Conservation (phyloP, 2,329 filamentous ascomycete genomes). For the Hymenoscyphus albidus region DNA sequence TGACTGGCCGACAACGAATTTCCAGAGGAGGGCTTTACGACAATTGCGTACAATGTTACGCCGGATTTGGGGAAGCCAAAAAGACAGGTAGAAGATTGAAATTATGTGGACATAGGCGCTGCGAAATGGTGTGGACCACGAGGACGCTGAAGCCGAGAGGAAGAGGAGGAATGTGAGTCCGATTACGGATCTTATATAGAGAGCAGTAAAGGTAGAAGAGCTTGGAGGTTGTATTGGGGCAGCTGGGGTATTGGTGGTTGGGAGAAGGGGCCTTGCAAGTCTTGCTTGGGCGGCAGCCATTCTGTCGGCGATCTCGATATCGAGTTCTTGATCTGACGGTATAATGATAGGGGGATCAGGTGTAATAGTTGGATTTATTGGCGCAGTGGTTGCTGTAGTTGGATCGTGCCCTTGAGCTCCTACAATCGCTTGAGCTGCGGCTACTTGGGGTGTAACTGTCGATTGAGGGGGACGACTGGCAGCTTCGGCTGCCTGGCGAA, state of each 20-base stretch:
- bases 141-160: conserved; percentile 54
- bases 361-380: background rate
- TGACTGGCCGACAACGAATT: conserved; percentile 83
- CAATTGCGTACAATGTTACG: conserved; percentile 90
- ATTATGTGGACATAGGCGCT: conserved; percentile 59
- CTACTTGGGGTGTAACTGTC: conserved; percentile 28
- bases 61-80: conserved; percentile 89
- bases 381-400: background rate
- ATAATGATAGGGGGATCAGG: conserved; percentile 49
- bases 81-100: conserved; percentile 74
- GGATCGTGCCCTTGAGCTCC: conserved; percentile 27
- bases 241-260: conserved; percentile 32
- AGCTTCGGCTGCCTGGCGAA: conserved; percentile 26
- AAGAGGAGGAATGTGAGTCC: conserved; percentile 53
- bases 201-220: conserved; percentile 47
- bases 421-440: conserved; percentile 22
- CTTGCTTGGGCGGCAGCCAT: conserved; percentile 28
- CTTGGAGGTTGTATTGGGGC: conserved; percentile 23
- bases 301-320: conserved; percentile 53
- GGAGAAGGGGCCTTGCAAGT: conserved; percentile 25
- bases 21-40: conserved; percentile 85
- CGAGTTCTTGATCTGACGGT: conserved; percentile 60
- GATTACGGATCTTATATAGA: conserved; percentile 56
- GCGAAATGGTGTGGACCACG: conserved; percentile 56
- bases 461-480: conserved; percentile 28